Evolutionary conservation across 768 basidiomycete species (phyloP).

Genomic region (Russula vinacea): DNA sequence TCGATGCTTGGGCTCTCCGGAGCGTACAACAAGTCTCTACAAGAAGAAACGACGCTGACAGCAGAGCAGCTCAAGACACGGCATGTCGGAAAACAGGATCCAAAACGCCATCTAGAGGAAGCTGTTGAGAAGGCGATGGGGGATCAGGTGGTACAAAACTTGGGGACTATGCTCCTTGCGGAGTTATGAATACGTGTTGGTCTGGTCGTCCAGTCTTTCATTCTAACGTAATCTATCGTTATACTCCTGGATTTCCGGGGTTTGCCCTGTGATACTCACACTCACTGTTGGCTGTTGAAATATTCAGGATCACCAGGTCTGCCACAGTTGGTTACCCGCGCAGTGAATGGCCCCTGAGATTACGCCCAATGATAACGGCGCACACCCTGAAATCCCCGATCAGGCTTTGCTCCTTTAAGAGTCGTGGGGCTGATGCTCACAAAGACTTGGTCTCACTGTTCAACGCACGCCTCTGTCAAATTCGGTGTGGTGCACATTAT

Average conservation of each 20-base stretch:
- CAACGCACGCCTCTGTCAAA: neutral
- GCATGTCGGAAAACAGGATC: conserved; percentile 96
- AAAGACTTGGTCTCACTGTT: neutral
- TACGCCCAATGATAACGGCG: neutral
- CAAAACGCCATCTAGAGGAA: conserved; percentile 96
- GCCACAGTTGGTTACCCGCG: neutral
- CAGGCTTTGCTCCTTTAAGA: conserved; percentile 2
- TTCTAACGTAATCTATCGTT: conserved; percentile 15
- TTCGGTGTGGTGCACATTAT: neutral
- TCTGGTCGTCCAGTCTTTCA: neutral
- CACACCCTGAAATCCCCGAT: neutral
- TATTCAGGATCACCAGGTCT: neutral
- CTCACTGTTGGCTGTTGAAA: conserved; percentile 12
- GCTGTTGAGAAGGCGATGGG: conserved; percentile 98
- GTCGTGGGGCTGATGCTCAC: neutral
- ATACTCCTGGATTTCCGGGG: neutral
- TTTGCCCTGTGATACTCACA: neutral
- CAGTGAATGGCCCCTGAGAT: neutral
- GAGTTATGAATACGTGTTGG: conserved; percentile 57
- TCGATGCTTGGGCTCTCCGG: conserved; percentile 91
- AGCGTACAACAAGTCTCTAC: conserved; percentile 96
- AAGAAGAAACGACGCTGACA: conserved; percentile 95
- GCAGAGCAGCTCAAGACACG: conserved; percentile 93
- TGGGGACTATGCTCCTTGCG: conserved; percentile 92
- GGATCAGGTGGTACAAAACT: conserved; percentile 91